Evolutionary conservation across 176 grass and related monocot genomes (phyloP), one percentile per base, ranked within the genome.

Genomic region (Areca catechu): DNA sequence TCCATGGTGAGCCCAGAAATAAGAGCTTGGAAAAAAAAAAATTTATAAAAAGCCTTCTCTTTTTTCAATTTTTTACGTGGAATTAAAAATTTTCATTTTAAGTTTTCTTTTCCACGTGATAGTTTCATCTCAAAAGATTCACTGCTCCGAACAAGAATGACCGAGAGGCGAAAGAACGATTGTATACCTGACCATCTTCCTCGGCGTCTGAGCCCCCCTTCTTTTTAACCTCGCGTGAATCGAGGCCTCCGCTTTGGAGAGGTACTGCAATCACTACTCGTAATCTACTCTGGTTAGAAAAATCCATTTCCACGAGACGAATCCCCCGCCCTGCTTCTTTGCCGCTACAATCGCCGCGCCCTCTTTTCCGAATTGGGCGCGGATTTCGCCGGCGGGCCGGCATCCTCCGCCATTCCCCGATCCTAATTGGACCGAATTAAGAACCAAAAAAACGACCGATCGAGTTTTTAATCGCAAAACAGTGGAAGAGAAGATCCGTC

Each of bases 231-330:
- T 79, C 43, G 84, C 54, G 22, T 71, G 76, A 10, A 92, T 73
- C 69, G 76, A 58, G 16, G 77, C 81, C 76, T 98, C 93, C 78
- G 89, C 81, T 67, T 73, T 85, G 66, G 93, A 83, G 58, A 98
- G 78, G 71, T 77, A 19, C 76, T 85, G 76, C 53, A 98, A 76
- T 70, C 65, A 73, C 80, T 92, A 85, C 93, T 92, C 84, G 24
- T 92, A 69, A 60, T 89, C 93, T 20, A 81, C 73, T 30, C 81
- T 71, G 19, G 69, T 69, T 17, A 78, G 76, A 52, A 92, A 98
- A 48, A 98, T 80, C 43, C 87, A 78, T 72, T 77, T 88, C 72
- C 80, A 83, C 18, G 83, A 75, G 23, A 79, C 89, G 54, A 94
- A 14, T 30, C 60, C 54, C 20, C 50, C 20, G 10, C 49, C 43